Conservation (phyloP, 2,329 filamentous ascomycete genomes). For the Fusarium musae region DNA sequence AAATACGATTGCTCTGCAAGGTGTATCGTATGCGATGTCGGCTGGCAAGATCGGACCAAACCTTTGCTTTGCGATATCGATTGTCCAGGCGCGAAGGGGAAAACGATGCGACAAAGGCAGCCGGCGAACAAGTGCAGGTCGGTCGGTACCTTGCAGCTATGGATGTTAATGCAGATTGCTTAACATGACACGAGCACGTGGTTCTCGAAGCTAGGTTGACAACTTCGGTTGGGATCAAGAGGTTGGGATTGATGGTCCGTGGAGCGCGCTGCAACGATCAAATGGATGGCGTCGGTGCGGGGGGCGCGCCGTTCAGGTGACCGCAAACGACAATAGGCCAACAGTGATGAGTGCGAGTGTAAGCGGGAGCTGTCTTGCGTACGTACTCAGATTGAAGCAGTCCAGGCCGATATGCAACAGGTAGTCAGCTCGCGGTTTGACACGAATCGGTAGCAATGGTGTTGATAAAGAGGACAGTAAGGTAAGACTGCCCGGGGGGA, state of each 20-base stretch:
- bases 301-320: background rate
- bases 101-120: constrained; percentile 4
- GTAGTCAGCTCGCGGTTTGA: background rate
- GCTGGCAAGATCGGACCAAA: background rate
- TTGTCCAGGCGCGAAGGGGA: background rate
- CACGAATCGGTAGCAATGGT: background rate
- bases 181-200: constrained; percentile 21
- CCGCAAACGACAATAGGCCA: background rate
- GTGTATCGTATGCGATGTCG: background rate
- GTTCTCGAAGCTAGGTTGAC: constrained; percentile 14
- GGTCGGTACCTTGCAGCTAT: constrained; percentile 7
- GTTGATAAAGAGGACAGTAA: constrained; percentile 6
- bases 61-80: background rate
- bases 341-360: background rate
- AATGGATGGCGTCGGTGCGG: constrained; percentile 5
- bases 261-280: constrained; percentile 17
- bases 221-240: constrained; percentile 36
- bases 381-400: background rate
- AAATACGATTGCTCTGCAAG: background rate
- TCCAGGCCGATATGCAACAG: background rate
- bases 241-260: constrained; percentile 32
- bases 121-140: background rate
- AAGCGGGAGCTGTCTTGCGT: background rate
- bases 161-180: constrained; percentile 11
- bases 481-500: constrained; percentile 13